Conservation (phyloP, 805 yeast genomes). For the Danielia reshetovae region DNA sequence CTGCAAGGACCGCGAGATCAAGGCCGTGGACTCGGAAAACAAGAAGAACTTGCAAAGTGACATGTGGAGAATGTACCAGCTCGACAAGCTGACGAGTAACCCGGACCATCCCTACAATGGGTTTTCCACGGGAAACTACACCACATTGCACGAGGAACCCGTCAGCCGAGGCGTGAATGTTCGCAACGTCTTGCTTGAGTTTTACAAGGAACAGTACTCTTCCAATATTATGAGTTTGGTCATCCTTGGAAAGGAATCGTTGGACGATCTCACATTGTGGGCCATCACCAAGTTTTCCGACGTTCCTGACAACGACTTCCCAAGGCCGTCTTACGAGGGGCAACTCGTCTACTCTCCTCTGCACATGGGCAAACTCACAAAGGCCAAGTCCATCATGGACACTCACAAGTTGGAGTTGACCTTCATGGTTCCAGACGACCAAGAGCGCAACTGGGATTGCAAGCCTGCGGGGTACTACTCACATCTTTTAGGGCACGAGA, state of each 20-base stretch:
- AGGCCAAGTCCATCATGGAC: constrained; percentile 82
- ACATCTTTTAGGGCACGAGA: constrained; percentile 91
- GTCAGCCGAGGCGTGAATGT: constrained; percentile 59
- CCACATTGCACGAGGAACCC: constrained; percentile 72
- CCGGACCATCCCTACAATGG: constrained; percentile 78
- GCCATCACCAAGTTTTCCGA: constrained; percentile 60
- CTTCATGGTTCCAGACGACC: constrained; percentile 75
- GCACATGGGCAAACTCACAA: constrained; percentile 51
- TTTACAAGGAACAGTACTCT: constrained; percentile 69
- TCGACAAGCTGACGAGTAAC: constrained; percentile 72
- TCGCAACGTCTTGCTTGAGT: constrained; percentile 74
- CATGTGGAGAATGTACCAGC: constrained; percentile 81
- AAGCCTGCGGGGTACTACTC: constrained; percentile 70
- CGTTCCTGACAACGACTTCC: constrained; percentile 50
- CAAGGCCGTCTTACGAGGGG: constrained; percentile 41
- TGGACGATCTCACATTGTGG: constrained; percentile 71
- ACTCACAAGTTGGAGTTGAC: constrained; percentile 59
- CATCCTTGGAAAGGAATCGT: constrained; percentile 73
- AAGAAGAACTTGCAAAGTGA: constrained; percentile 91
- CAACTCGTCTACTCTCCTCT: constrained; percentile 46
- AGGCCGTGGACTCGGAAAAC: constrained; percentile 94
- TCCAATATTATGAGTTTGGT: constrained; percentile 87
- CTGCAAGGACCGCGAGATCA: constrained; percentile 87
- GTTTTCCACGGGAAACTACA: constrained; percentile 84
- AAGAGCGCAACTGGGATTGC: constrained; percentile 53